Conservation (phyloP, 352 stramenopile genomes). For the Aphanomyces astaci region DNA sequence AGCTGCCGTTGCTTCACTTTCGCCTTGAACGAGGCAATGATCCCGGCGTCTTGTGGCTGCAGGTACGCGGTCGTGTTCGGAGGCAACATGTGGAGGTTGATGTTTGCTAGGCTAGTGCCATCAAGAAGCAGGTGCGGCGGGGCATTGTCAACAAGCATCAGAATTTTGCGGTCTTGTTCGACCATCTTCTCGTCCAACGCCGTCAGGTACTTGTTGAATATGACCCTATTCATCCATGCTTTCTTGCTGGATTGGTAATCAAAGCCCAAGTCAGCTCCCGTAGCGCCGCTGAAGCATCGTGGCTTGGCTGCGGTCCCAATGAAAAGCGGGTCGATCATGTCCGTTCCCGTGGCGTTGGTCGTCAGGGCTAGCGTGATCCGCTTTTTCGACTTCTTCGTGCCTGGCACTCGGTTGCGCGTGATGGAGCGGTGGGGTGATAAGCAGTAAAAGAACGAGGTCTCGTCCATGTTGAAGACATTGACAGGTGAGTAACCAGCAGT, state of each 20-base stretch:
- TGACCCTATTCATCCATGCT: conserved; percentile 12
- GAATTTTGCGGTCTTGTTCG: neutral
- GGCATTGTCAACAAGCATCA: conserved; percentile 12
- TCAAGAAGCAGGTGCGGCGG: no score
- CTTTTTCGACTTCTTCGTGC: neutral
- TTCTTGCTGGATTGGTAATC: conserved; percentile 11
- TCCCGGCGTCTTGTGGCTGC: conserved; percentile 4
- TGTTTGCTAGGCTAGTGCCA: neutral
- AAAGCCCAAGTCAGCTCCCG: neutral
- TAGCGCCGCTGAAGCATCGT: neutral
- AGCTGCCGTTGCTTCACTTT: neutral
- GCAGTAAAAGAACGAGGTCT: conserved; percentile 23
- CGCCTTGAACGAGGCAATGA: conserved; percentile 8
- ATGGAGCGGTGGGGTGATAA: neutral
- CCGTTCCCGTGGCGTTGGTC: neutral
- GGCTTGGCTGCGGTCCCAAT: no score
- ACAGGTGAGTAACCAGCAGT: neutral
- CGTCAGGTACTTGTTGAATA: neutral
- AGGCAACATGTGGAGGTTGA: neutral
- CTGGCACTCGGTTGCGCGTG: neutral
- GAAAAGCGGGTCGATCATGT: no score
- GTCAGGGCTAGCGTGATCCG: conserved; percentile 4
- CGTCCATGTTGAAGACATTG: conserved; percentile 26
- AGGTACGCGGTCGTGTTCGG: neutral
- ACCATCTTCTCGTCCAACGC: neutral